Percentiles rank a stretch among this genome's conserved stretches.
Evolutionary conservation across 768 basidiomycete genomes (phyloP).

Genomic region (Pholiota microspora): DNA sequence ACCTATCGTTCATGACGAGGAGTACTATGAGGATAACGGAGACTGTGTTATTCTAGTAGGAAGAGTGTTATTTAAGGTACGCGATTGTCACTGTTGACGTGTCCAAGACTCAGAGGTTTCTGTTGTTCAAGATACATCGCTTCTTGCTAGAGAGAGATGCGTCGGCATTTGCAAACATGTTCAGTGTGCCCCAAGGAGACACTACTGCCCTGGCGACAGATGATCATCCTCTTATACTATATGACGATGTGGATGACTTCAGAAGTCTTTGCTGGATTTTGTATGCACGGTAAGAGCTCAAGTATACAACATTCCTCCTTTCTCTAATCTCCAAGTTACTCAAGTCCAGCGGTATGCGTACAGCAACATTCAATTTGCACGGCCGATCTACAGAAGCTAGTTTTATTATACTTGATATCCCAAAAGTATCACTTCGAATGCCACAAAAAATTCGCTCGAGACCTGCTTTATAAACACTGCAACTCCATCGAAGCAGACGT

Average conservation of each 20-base stretch:
- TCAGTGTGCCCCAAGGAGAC: conserved; percentile 4
- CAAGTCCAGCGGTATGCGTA: background rate
- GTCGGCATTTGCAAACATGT: conserved; percentile 14
- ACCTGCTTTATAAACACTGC: background rate
- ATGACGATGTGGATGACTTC: conserved; percentile 13
- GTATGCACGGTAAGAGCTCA: conserved; percentile 19
- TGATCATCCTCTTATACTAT: conserved; percentile 14
- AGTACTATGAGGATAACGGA: conserved; percentile 12
- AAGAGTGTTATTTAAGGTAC: conserved; percentile 15
- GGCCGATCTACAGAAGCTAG: no score
- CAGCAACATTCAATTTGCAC: no score
- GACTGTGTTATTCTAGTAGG: conserved; percentile 12
- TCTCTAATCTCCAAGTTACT: background rate
- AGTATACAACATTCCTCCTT: no score
- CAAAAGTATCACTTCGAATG: no score
- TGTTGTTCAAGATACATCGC: conserved; percentile 10
- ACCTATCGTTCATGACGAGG: background rate
- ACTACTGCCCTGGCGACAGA: conserved; percentile 3
- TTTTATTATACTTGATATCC: no score
- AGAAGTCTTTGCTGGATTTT: conserved; percentile 18
- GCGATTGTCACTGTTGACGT: background rate
- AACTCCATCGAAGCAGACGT: no score
- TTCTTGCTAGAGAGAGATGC: conserved; percentile 13
- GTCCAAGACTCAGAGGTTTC: no score
- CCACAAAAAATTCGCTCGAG: no score